A percentile compares a stretch with the other conserved stretches of the same genome.
Conservation (phyloP, 768 basidiomycete species). For the Russula brevipes region DNA sequence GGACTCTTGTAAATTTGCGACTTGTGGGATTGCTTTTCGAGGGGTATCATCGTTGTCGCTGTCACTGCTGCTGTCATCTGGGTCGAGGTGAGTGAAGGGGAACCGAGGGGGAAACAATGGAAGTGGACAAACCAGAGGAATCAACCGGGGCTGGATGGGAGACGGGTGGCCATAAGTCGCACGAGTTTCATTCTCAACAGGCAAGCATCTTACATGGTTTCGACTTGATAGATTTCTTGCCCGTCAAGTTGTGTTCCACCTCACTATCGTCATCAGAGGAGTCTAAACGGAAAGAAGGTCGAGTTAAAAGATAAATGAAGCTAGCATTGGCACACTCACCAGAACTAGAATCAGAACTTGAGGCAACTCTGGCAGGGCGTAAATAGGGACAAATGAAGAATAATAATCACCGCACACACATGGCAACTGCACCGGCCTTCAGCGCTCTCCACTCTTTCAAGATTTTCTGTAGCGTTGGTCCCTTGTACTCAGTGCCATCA, state of each 20-base stretch:
- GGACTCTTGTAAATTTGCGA: not conserved
- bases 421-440: conserved; percentile 12
- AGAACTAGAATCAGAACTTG: conserved; percentile 27
- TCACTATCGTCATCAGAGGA: conserved; percentile 25
- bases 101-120: not conserved
- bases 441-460: conserved; percentile 56
- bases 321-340: not conserved
- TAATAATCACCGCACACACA: conserved; percentile 9
- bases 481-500: conserved; percentile 44
- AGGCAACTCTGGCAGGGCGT: conserved; percentile 6
- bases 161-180: conserved; percentile 8
- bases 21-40: not conserved
- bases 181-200: conserved; percentile 1
- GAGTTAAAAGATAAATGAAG: conserved; percentile 7
- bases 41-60: not conserved
- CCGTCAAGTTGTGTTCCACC: not conserved
- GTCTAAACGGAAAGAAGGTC: not conserved
- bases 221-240: conserved; percentile 5
- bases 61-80: conserved; percentile 9
- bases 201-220: conserved; percentile 13
- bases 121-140: conserved; percentile 9
- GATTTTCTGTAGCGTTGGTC: conserved; percentile 59
- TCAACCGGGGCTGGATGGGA: not conserved
- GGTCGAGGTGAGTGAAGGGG: not conserved
- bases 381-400: not conserved